Evolutionary conservation across 495 filamentous ascomycete species (phyloP).

Genomic region (Chaetomium tenue): DNA sequence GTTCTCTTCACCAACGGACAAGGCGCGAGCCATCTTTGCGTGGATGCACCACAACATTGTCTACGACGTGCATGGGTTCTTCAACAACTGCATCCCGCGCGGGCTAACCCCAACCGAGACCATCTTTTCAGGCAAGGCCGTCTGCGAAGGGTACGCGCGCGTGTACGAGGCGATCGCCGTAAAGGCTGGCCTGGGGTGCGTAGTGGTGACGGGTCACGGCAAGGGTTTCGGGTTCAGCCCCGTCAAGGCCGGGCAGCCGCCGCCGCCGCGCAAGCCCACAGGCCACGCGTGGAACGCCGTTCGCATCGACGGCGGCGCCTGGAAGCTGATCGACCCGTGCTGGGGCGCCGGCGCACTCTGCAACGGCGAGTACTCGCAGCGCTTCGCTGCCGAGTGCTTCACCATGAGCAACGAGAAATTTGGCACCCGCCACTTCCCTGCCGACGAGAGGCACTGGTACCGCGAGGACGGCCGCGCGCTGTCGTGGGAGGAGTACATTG

Average conservation of each 20-base stretch:
- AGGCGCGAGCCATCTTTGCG: constrained; percentile 86
- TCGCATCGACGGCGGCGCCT: constrained; percentile 75
- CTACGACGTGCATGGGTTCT: constrained; percentile 79
- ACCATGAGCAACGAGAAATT: constrained; percentile 80
- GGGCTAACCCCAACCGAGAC: constrained; percentile 65
- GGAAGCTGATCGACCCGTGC: constrained; percentile 89
- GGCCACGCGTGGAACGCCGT: constrained; percentile 93
- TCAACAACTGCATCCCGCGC: constrained; percentile 60
- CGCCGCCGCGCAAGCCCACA: constrained; percentile 55
- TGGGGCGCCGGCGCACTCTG: constrained; percentile 81
- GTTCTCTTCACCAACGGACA: constrained; percentile 80
- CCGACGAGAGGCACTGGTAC: constrained; percentile 64
- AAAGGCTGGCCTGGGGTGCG: constrained; percentile 67
- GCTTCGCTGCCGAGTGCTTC: constrained; percentile 70
- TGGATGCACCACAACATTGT: constrained; percentile 93
- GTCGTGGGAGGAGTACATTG: constrained; percentile 77
- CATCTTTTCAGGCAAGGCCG: constrained; percentile 71
- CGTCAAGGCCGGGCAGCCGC: constrained; percentile 51
- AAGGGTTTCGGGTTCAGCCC: constrained; percentile 75
- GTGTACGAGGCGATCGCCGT: constrained; percentile 72
- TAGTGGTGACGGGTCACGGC: constrained; percentile 74
- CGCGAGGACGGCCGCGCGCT: constrained; percentile 51
- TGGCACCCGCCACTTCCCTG: constrained; percentile 74
- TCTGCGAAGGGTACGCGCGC: constrained; percentile 90
- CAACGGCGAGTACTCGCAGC: constrained; percentile 56